These are phyloP conservation scores for Chenopodium berlandieri DNA, from an alignment of 148 eudicot genomes.

Conservation along the genomic window DNA sequence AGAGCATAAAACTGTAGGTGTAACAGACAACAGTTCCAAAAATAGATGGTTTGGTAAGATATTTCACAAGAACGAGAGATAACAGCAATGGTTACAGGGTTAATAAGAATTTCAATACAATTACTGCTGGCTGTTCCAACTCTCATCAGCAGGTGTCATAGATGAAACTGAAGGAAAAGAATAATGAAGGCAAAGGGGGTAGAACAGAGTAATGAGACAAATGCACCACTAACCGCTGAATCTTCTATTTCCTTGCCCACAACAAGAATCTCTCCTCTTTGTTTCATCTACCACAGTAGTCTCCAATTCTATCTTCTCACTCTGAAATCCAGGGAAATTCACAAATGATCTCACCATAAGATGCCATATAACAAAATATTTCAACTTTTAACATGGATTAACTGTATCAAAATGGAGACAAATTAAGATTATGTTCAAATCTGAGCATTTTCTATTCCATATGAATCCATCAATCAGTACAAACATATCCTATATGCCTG, in stretches of 20 bases:
- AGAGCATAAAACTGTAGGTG: not conserved
- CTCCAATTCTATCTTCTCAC: conserved; percentile 94
- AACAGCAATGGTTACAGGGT: not conserved
- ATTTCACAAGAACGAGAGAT: not conserved
- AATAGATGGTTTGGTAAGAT: not conserved
- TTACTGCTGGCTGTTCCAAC: not conserved
- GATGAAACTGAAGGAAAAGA: not conserved
- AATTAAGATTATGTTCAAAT: not conserved
- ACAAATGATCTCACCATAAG: not conserved
- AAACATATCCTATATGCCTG: not conserved
- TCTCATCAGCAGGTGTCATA: not conserved
- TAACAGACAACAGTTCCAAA: not conserved
- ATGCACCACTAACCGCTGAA: conserved; percentile 71
- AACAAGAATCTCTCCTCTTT: conserved; percentile 88
- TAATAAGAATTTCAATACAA: not conserved
- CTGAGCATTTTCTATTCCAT: not conserved
- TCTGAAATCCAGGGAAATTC: conserved; percentile 40
- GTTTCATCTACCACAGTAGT: conserved; percentile 96
- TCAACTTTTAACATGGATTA: conserved; percentile 6
- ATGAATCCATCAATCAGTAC: not conserved
- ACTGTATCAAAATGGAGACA: conserved; percentile 12
- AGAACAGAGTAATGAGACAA: conserved; percentile 13
- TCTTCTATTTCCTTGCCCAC: conserved; percentile 86
- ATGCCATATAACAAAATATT: not conserved
- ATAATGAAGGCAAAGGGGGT: not conserved